Evolutionary conservation across 495 filamentous ascomycete genomes (phyloP).

Genomic region (Glarea lozoyensis): DNA sequence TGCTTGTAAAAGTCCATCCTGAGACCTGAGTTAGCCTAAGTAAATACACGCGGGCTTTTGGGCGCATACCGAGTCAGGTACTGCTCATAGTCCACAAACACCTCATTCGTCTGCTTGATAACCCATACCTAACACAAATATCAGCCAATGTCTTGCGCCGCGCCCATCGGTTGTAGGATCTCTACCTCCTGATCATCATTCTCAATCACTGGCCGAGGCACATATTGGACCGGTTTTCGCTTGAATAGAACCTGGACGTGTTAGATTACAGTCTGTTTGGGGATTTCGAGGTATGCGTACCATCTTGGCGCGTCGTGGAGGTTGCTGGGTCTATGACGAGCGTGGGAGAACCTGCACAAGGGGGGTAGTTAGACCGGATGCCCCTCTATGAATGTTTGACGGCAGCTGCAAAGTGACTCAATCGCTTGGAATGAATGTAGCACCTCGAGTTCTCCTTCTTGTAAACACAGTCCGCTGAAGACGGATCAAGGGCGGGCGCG

Average conservation of each 20-base stretch:
- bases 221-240: constrained; percentile 85
- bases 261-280: constrained; percentile 2
- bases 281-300: constrained; percentile 18
- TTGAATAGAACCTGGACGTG: constrained; percentile 77
- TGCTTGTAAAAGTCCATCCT: constrained; percentile 93
- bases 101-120: constrained; percentile 80
- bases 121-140: constrained; percentile 65
- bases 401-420: no score
- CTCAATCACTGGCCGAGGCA: constrained; percentile 60
- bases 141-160: constrained; percentile 10
- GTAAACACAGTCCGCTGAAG: no score
- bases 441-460: constrained; percentile 3
- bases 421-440: no score
- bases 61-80: constrained; percentile 66
- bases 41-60: constrained; percentile 1
- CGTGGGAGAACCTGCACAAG: constrained; percentile 12
- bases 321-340: constrained; percentile 4
- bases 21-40: constrained; percentile 20
- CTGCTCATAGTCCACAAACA: constrained; percentile 81
- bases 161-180: not conserved
- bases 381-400: no score
- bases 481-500: no score
- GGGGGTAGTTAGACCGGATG: constrained; percentile 11
- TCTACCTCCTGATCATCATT: constrained; percentile 75
- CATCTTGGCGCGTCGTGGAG: constrained; percentile 21